These are phyloP conservation scores for Hylodesmum podocarpum DNA, from an alignment of 306 rosid species.

Conservation along the genomic window DNA sequence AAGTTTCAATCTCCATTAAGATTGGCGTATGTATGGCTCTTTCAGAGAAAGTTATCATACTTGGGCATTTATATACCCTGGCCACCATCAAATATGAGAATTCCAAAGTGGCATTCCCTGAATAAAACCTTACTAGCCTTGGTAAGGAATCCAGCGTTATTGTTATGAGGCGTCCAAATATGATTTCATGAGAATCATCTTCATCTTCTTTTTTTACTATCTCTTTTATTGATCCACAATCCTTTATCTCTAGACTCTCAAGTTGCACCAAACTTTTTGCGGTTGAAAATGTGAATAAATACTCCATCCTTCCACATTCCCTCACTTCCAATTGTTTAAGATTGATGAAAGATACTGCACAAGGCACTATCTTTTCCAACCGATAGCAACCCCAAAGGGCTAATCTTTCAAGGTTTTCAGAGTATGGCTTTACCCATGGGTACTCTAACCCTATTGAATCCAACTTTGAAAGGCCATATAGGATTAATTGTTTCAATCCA, in stretches of 20 bases:
- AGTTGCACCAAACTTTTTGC: constrained; percentile 16
- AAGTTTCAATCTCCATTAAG: neutral
- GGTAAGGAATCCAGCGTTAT: neutral
- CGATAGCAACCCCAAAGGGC: neutral
- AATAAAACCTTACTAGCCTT: neutral
- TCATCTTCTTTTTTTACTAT: neutral
- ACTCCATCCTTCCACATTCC: neutral
- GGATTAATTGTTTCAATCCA: neutral
- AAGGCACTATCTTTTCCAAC: neutral
- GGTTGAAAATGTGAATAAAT: neutral
- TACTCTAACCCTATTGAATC: neutral
- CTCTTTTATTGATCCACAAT: neutral
- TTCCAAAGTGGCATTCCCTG: neutral
- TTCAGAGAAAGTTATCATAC: neutral
- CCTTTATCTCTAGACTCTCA: neutral
- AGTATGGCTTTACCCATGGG: neutral
- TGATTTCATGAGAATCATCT: neutral
- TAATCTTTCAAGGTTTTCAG: neutral
- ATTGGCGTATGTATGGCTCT: neutral
- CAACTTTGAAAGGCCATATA: neutral
- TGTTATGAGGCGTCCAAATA: neutral
- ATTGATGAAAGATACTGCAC: neutral
- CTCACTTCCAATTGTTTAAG: neutral
- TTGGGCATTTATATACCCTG: neutral
- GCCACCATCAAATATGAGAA: neutral